Evolutionary conservation across 1,284 basidiomycete genomes (phyloP).

Genomic region (Ceratobasidium theobromae): DNA sequence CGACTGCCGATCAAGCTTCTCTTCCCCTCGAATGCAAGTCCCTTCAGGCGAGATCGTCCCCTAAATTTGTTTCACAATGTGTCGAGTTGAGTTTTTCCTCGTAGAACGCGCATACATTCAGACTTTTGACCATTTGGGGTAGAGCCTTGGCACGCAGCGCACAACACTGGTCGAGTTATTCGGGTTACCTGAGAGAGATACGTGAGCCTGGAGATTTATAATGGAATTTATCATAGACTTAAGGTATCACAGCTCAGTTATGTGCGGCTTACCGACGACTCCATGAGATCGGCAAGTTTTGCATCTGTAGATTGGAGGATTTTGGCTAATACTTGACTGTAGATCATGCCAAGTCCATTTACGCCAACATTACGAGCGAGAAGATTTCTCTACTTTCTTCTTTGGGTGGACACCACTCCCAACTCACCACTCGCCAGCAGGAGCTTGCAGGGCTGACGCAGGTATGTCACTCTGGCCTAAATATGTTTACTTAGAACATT

Average conservation of each 20-base stretch:
- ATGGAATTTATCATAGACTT: neutral
- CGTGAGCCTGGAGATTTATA: neutral
- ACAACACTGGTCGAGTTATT: constrained; percentile 34
- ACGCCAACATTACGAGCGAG: constrained; percentile 29
- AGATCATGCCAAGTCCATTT: constrained; percentile 33
- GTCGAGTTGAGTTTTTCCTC: constrained; percentile 4
- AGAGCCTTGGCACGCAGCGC: constrained; percentile 30
- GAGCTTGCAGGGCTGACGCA: neutral
- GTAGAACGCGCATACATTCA: constrained; percentile 17
- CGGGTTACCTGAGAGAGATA: constrained; percentile 32
- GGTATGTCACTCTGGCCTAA: no score
- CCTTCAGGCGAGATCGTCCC: neutral
- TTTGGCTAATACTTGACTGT: neutral
- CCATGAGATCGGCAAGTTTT: constrained; percentile 30
- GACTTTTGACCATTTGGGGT: neutral
- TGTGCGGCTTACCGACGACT: constrained; percentile 30
- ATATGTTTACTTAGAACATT: neutral
- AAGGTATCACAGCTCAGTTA: constrained; percentile 23
- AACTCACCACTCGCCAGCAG: neutral
- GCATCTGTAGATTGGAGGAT: neutral
- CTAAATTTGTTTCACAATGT: constrained; percentile 1
- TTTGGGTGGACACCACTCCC: neutral
- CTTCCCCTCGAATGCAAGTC: constrained; percentile 26
- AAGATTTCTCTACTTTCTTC: constrained; percentile 8
- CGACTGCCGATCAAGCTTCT: constrained; percentile 26